Evolutionary conservation across 352 stramenopile genomes (phyloP), one percentile per base, ranked within the genome.

Genomic region (Achlya hypogyna): DNA sequence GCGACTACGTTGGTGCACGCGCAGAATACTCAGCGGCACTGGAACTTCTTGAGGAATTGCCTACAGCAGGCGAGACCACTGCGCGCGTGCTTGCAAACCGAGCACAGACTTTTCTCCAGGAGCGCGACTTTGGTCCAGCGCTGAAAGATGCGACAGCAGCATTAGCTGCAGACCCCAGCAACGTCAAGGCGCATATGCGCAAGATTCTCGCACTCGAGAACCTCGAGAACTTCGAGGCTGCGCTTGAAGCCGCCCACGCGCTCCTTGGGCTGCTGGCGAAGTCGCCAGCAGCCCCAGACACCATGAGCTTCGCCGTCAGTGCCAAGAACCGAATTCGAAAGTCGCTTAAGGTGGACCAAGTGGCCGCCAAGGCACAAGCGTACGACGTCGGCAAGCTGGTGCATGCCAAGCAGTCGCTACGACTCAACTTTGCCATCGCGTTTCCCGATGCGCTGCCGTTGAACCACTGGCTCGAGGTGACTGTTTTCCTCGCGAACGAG

Each of bases 401-500:
- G 52, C 81, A 89, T 43, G 77, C 82, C 49, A 82, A 88, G 69
- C 83, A 92, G 69, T 79, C 89, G 66, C 73, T 92, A 1, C 76
- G 83, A 18, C 82, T 92, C 62, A 92, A 90, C 71, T 90, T 89
- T 72, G 83, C 81, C 22, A 89, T 73, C 70, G 49, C 87, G 65
- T 69, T 90, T 29, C 83, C 83, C 23, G 80, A 76, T 9, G 71
- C 77, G 42, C 71, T 90, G 54, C 71, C 74, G 5, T 27, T 87
- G n/a, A 70, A 64, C 23, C 59, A 78, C 45, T 87, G 76, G 65
- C 77, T 90, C 52, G 73, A 90, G 28, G 72, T 93, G 32, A 66
- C 70, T 40, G 75, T 89, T n/a, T 88, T 87, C 43, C 83, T 90
- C 45, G 84, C 80, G 45, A 93, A 93, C 66, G 84, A 93, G 62